These are phyloP conservation scores for Berberis vulgaris DNA, from an alignment of 164 flowering plant genomes.

Conservation along the genomic window DNA sequence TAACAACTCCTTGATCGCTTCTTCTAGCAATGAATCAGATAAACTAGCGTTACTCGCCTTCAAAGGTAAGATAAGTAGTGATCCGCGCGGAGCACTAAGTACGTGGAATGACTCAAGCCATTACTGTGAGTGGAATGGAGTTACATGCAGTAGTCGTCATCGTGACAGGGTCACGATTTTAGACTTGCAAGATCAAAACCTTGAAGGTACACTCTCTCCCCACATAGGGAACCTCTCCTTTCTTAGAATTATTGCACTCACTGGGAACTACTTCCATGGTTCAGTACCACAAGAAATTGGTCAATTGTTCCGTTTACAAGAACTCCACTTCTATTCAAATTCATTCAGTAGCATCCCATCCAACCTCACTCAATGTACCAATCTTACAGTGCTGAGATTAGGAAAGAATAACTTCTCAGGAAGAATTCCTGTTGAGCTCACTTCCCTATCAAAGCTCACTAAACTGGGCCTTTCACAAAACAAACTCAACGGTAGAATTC, in stretches of 20 bases:
- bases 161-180: not conserved
- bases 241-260: not conserved
- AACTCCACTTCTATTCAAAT: conserved; percentile 9
- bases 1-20: too few species aligned
- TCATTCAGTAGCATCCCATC: not conserved
- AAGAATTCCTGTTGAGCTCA: not conserved
- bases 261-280: conserved; percentile 13
- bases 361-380: conserved; percentile 8
- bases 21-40: conserved; percentile 5
- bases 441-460: conserved; percentile 9
- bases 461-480: conserved; percentile 6
- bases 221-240: conserved; percentile 17
- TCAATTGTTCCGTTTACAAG: conserved; percentile 2
- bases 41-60: conserved; percentile 3
- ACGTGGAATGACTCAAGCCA: conserved; percentile 5
- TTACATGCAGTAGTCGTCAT: not conserved
- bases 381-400: conserved; percentile 3
- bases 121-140: conserved; percentile 4
- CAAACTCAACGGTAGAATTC: conserved; percentile 25
- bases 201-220: conserved; percentile 16
- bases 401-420: conserved; percentile 14
- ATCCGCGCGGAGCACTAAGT: not conserved
- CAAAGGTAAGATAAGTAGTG: not conserved
- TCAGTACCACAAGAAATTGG: conserved; percentile 15
- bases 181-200: not conserved